A percentile compares a stretch with the other conserved stretches of the same genome.
Evolutionary conservation across 192 early-diverging fungal genomes (phyloP).

Genomic region (Entomortierella parvispora): DNA sequence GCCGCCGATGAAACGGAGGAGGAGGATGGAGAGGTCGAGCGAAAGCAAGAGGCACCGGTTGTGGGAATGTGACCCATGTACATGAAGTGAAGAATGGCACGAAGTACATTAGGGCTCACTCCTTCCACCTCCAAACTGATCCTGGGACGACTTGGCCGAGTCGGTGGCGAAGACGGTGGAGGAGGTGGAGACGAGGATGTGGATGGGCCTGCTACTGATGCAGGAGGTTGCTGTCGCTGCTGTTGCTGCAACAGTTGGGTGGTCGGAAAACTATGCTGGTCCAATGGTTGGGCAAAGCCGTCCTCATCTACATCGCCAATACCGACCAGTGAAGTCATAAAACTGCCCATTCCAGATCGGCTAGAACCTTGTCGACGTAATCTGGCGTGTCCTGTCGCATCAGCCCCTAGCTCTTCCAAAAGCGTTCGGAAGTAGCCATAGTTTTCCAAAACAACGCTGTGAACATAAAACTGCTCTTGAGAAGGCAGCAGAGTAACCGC

Average conservation of each 20-base stretch:
- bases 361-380: not conserved
- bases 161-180: not conserved
- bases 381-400: not conserved
- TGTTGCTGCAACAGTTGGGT: not conserved
- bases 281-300: slow-evolving; percentile 36
- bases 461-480: slow-evolving; percentile 26
- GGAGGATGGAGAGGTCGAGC: not conserved
- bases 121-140: slow-evolving; percentile 9
- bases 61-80: slow-evolving; percentile 41
- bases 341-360: not conserved
- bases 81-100: slow-evolving; percentile 42
- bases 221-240: not conserved
- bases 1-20: not conserved
- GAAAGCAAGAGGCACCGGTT: not conserved
- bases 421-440: slow-evolving; percentile 27
- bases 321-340: not conserved
- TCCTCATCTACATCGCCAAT: slow-evolving; percentile 26
- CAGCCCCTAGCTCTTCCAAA: not conserved
- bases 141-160: not conserved
- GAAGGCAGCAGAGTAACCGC: slow-evolving; percentile 19
- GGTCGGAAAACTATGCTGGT: not conserved
- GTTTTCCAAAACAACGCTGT: slow-evolving; percentile 37
- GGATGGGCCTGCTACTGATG: slow-evolving; percentile 4
- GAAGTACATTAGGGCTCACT: slow-evolving; percentile 12
- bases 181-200: slow-evolving; percentile 6